Evolutionary conservation across 2,329 filamentous ascomycete genomes (phyloP).

Genomic region (Septoria linicola): DNA sequence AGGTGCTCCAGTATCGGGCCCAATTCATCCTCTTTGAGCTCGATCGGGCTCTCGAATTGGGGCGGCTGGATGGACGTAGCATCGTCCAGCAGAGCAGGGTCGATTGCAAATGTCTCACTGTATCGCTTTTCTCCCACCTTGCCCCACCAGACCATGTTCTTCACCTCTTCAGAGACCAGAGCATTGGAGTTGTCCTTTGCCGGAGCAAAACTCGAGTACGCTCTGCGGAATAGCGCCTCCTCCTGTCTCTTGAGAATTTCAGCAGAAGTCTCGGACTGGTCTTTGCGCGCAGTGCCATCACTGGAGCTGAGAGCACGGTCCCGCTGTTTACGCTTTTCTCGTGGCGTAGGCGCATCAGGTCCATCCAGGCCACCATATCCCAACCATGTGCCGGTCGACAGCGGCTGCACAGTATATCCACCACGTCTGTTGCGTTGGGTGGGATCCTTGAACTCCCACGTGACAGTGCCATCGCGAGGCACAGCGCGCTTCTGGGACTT

Average conservation of each 20-base stretch:
- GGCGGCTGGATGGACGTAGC: constrained; percentile 30
- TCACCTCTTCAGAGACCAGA: constrained; percentile 65
- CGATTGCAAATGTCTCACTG: constrained; percentile 61
- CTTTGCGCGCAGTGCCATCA: constrained; percentile 52
- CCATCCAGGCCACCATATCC: constrained; percentile 52
- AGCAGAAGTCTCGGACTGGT: constrained; percentile 32
- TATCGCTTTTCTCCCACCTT: constrained; percentile 65
- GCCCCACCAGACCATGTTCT: constrained; percentile 75
- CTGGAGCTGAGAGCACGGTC: constrained; percentile 69
- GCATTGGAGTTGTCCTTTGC: constrained; percentile 71
- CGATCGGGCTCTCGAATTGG: constrained; percentile 28
- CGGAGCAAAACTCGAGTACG: constrained; percentile 78
- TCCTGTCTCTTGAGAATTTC: constrained; percentile 57
- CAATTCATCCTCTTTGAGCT: constrained; percentile 39
- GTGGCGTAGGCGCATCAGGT: constrained; percentile 56
- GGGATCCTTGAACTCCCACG: constrained; percentile 44
- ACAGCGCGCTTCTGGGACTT: constrained; percentile 69
- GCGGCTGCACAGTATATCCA: constrained; percentile 65
- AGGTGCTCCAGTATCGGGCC: constrained; percentile 30
- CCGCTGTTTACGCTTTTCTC: constrained; percentile 65
- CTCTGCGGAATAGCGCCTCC: constrained; percentile 71
- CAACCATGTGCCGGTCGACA: constrained; percentile 67
- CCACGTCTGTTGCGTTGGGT: constrained; percentile 38
- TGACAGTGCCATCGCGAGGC: constrained; percentile 55
- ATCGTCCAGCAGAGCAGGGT: constrained; percentile 43